phyloP scores from a whole-genome alignment of 805 yeast species.

The Candida takata region DNA sequence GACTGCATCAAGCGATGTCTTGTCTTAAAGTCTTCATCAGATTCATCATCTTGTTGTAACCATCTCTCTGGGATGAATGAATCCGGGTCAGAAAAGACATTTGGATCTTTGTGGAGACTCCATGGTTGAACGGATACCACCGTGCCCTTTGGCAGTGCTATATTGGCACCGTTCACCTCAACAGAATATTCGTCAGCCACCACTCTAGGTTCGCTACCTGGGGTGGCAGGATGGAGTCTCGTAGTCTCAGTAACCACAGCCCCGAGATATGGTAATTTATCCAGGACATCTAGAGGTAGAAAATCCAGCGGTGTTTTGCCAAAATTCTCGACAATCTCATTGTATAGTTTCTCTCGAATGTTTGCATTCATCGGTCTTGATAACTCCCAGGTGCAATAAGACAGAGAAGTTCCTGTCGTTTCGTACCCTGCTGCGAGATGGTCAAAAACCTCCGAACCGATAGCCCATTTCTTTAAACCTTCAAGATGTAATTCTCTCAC shows the following conservation, averaged over 20 bases:
- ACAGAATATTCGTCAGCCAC: constrained; percentile 23
- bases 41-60: constrained; percentile 36
- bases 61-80: constrained; percentile 57
- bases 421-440: constrained; percentile 76
- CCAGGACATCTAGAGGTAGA: constrained; percentile 34
- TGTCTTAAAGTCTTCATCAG: constrained; percentile 25
- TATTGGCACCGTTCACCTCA: constrained; percentile 13
- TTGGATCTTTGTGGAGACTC: constrained; percentile 47
- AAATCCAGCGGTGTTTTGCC: constrained; percentile 25
- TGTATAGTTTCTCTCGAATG: constrained; percentile 40
- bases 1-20: constrained; percentile 41
- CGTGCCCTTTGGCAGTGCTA: constrained; percentile 45
- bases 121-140: constrained; percentile 60
- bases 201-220: constrained; percentile 64
- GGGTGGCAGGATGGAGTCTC: constrained; percentile 63
- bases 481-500: constrained; percentile 17
- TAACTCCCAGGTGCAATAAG: constrained; percentile 52
- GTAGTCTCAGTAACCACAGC: constrained; percentile 57
- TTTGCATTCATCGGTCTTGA: constrained; percentile 40
- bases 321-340: constrained; percentile 37
- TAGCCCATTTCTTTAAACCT: constrained; percentile 24
- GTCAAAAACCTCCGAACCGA: constrained; percentile 48
- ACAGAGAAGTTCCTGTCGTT: constrained; percentile 60
- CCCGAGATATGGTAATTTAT: constrained; percentile 47
- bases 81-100: constrained; percentile 41